These are phyloP conservation scores for Penicillium antarcticum DNA, from an alignment of 495 filamentous ascomycete species.

Conservation along the genomic window DNA sequence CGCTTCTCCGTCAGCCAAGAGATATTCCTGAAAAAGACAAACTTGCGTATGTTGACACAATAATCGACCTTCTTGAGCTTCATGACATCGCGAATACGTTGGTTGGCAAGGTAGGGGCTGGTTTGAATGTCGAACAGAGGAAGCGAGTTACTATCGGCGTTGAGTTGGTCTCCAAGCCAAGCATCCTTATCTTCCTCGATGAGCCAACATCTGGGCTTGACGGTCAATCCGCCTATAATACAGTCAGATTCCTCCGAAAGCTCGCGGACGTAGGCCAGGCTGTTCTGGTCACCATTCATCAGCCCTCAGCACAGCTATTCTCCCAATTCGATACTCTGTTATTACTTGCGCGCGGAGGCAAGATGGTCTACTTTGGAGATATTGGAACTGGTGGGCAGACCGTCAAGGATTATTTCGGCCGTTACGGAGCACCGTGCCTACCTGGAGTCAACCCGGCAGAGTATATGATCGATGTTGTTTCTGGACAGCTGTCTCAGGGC, in stretches of 20 bases:
- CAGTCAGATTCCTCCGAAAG: slow-evolving; percentile 62
- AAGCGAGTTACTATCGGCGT: slow-evolving; percentile 67
- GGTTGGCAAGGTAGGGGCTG: slow-evolving; percentile 50
- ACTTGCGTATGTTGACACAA: slow-evolving; percentile 55
- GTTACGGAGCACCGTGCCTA: slow-evolving; percentile 71
- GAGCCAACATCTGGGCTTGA: slow-evolving; percentile 76
- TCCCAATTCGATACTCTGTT: slow-evolving; percentile 71
- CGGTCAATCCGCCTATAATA: slow-evolving; percentile 60
- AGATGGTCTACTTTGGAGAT: slow-evolving; percentile 69
- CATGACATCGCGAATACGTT: slow-evolving; percentile 51
- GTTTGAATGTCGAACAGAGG: slow-evolving; percentile 58
- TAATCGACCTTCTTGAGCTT: slow-evolving; percentile 58
- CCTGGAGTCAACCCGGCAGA: slow-evolving; percentile 76
- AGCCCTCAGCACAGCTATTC: slow-evolving; percentile 70
- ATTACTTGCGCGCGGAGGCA: slow-evolving; percentile 65
- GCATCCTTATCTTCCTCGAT: slow-evolving; percentile 70
- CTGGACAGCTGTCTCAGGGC: slow-evolving; percentile 17
- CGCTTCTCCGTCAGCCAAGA: slow-evolving; percentile 52
- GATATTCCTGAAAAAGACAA: slow-evolving; percentile 53
- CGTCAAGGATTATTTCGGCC: slow-evolving; percentile 70
- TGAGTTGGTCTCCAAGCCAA: slow-evolving; percentile 65
- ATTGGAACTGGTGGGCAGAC: slow-evolving; percentile 51
- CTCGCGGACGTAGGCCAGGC: slow-evolving; percentile 66
- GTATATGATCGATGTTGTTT: slow-evolving; percentile 87
- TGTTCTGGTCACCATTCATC: slow-evolving; percentile 73